Base-by-base conservation (phyloP, 2,329 filamentous ascomycete species). In the Domatiomyces globalis region DNA sequence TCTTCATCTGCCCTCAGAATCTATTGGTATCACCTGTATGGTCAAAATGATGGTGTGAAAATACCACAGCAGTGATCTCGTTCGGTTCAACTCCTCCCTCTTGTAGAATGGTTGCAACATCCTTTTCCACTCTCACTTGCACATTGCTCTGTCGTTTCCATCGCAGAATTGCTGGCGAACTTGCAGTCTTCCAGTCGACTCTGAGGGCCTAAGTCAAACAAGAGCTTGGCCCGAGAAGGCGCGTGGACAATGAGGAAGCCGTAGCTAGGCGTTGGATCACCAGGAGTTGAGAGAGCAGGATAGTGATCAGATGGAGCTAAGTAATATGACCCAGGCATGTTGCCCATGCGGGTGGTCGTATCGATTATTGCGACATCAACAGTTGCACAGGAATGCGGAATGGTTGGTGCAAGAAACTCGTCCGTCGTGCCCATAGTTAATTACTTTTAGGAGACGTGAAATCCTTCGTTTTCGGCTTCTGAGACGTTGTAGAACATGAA, bases 21-120 rank as follows among this genome's bases (percentile, higher is more conserved):
- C 61, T 63, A 0, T 68, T 67, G 0, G 70, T 66, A 50, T 78
- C 71, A 0, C 76, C 77, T 7, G 69, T 71, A 52, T 79, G 77
- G 57, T 79, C 55, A 33, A 49, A 56, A 36, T 58, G 53, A 45
- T 60, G 58, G 49, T 66, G 65, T 54, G 53, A 58, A 51, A 50
- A 57, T 20, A 60, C 55, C 12, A 58, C 45, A 4, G 50, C 53
- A 39, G 56, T 49, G 20, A 61, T 53, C 8, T 43, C 45, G 42
- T 33, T 48, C 19, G 22, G 17, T 27, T 45, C 48, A 9, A 58
- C 50, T 7, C 53, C 51, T 27, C 54, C 48, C 29, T 60, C 57
- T 49, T 54, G 45, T 20, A 61, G 46, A 7, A 60, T 57, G 22
- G 58, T 49, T 2, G 49, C 47, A 20, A 60, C 57, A 20, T 57